Percentiles rank a stretch among this genome's conserved stretches.
Evolutionary conservation across 2,329 filamentous ascomycete genomes (phyloP).

Genomic region (Dothideomycetes sp.): DNA sequence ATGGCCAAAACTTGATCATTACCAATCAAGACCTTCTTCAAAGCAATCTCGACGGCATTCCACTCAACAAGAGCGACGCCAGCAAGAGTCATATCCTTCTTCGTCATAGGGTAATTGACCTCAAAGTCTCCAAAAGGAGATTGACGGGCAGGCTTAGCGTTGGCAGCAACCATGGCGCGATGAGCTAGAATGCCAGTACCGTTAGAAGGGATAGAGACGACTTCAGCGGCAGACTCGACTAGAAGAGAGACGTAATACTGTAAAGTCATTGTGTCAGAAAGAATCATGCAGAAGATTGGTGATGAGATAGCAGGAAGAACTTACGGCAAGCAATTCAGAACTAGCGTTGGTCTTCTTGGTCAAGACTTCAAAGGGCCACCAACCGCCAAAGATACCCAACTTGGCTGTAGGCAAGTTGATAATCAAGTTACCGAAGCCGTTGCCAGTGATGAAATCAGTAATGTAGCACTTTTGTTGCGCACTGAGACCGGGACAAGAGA

Average conservation of each 20-base stretch:
- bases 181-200: too few species aligned
- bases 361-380: conserved; percentile 27
- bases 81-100: not conserved
- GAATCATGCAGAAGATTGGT: too few species aligned
- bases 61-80: not conserved
- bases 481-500: conserved; percentile 26
- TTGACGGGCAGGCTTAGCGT: too few species aligned
- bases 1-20: too few species aligned
- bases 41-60: not conserved
- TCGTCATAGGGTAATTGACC: not conserved
- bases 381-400: conserved; percentile 13
- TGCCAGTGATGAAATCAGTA: conserved; percentile 14
- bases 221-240: too few species aligned
- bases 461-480: conserved; percentile 25
- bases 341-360: conserved; percentile 18
- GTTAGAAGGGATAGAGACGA: too few species aligned
- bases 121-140: not conserved
- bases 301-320: too few species aligned
- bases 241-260: too few species aligned
- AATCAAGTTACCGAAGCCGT: conserved; percentile 19
- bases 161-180: too few species aligned
- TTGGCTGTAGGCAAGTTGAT: conserved; percentile 21
- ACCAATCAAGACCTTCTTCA: too few species aligned
- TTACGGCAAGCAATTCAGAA: conserved; percentile 21
- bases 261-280: too few species aligned